Base-by-base conservation (phyloP, 139 green algal genomes). In the Edaphochlamys debaryana region DNA sequence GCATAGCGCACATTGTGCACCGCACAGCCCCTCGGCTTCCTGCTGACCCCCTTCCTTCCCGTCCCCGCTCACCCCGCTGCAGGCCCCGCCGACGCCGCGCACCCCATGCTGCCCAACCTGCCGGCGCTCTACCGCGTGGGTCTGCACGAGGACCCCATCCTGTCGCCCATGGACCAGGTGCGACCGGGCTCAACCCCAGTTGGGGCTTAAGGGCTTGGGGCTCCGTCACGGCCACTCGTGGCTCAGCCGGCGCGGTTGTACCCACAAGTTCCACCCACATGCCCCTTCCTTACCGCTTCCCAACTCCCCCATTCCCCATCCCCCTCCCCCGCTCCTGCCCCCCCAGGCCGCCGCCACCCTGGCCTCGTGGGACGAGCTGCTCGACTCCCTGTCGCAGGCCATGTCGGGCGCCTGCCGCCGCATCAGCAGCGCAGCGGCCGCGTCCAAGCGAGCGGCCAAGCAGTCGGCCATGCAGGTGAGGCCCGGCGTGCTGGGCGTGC, bases 41-140 rank as follows among this genome's bases (percentile, higher is more conserved):
- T 37, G 15, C 63, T 41, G 32, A 25, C 32, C 19, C 7, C 27
- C 60, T 38, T 13, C 60, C 15, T 2, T 67, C 42, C 34, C 62
- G 0, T 13, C 63, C 30, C 42, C 4, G 30, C 6, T 50, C 30
- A 17, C 22, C 32, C 45, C 38, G 48, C 50, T 34, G 23, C 64
- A 68, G 84, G 76, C 40, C 69, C 63, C 29, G 40, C 60, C 76
- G 94, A 96, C 78, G 89, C 88, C 1, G 80, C 87, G 41, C 94
- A 99, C 89, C 85, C 91, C 19, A 93, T 99, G 88, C 93, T 99
- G 79, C 97, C 97, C 27, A 38, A 88, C 7, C 72, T 79, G 11
- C 66, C 94, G 1, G 96, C 92, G 13, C 92, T 99, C 20, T 99
- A 95, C 90, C 84, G 70, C 20, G 50, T 88, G 37, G 70, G 78